phyloP scores from a whole-genome alignment of 257 asterid genomes.

The Voacanga thouarsii region DNA sequence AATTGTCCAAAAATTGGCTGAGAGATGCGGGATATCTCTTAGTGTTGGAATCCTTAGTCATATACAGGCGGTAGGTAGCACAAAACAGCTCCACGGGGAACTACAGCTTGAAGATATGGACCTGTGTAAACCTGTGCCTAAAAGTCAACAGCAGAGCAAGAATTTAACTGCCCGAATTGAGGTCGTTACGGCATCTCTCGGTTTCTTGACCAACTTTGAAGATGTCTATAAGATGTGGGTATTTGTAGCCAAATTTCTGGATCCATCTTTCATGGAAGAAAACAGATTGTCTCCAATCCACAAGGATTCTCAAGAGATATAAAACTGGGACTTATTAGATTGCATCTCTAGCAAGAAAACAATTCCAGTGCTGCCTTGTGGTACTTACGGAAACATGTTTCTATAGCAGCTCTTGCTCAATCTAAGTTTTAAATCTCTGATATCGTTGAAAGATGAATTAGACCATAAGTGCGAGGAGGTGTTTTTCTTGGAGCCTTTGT shows the following conservation, averaged over 20 bases:
- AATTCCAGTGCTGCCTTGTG: neutral
- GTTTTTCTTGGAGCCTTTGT: slow-evolving; percentile 1
- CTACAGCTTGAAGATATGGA: slow-evolving; percentile 9
- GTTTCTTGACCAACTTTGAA: slow-evolving; percentile 36
- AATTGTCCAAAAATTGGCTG: slow-evolving; percentile 32
- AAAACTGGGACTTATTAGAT: neutral
- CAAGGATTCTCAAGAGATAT: slow-evolving; percentile 18
- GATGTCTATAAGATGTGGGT: slow-evolving; percentile 40
- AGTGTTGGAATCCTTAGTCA: slow-evolving; percentile 41
- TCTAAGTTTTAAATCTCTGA: neutral
- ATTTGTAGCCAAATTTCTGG: slow-evolving; percentile 36
- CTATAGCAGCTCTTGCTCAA: neutral
- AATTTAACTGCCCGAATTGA: slow-evolving; percentile 19
- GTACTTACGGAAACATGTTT: neutral
- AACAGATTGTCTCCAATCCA: slow-evolving; percentile 17
- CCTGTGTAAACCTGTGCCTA: slow-evolving; percentile 25
- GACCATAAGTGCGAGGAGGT: neutral
- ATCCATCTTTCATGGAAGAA: slow-evolving; percentile 26
- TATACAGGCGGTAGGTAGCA: slow-evolving; percentile 16
- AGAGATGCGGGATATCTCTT: slow-evolving; percentile 29
- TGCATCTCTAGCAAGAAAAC: neutral
- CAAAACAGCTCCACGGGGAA: slow-evolving; percentile 10
- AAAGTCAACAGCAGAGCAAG: slow-evolving; percentile 8
- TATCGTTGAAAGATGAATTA: slow-evolving; percentile 2
- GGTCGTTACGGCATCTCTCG: slow-evolving; percentile 35